phyloP scores from a whole-genome alignment of 2,329 filamentous ascomycete species.

The Colletotrichum musicola region DNA sequence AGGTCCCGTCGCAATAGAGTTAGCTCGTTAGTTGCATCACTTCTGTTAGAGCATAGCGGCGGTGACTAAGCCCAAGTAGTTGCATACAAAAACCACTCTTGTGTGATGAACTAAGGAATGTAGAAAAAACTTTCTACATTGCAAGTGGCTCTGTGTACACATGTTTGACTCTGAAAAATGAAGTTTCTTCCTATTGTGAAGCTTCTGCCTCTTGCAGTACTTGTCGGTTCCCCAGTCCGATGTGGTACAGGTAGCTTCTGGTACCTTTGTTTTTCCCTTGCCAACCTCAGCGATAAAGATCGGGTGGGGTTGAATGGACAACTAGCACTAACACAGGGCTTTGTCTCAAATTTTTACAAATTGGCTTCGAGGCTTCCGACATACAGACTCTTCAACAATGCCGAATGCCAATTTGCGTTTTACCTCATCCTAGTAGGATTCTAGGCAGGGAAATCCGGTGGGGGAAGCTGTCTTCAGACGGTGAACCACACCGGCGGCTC shows the following conservation, averaged over 20 bases:
- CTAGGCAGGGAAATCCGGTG: no score
- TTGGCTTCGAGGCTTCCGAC: not conserved
- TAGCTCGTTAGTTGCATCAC: conserved; percentile 28
- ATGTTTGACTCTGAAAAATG: not conserved
- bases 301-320: conserved; percentile 23
- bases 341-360: conserved; percentile 21
- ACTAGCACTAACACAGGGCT: conserved; percentile 19
- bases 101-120: no score
- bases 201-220: no score
- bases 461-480: not conserved
- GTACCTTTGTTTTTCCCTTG: not conserved
- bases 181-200: no score
- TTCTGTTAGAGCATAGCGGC: not conserved
- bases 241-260: no score
- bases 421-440: not conserved
- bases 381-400: not conserved
- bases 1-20: conserved; percentile 26
- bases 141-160: no score
- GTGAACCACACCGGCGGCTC: conserved; percentile 19
- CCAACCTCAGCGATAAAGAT: conserved; percentile 16
- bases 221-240: no score
- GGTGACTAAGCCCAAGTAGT: no score
- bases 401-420: not conserved
- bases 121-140: no score
- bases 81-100: no score